A percentile compares a stretch with the other conserved stretches of the same genome.
Evolutionary conservation across 441 rosid genomes (phyloP).

Genomic region (Codiaeum variegatum): DNA sequence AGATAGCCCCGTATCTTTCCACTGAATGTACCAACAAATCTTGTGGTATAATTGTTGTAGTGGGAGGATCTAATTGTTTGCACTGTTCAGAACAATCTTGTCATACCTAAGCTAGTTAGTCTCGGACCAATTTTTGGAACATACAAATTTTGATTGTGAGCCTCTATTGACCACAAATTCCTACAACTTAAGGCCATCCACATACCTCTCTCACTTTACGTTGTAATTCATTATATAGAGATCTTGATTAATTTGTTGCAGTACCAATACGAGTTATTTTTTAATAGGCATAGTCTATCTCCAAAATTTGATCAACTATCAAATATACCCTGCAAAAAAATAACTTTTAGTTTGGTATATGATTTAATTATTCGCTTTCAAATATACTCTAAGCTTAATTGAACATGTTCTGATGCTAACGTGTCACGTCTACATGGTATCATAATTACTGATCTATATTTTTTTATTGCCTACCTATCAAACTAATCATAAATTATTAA

Average conservation of each 20-base stretch:
- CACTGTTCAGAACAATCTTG: constrained; percentile 46
- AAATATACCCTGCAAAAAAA: too few relatives aligned
- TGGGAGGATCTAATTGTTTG: constrained; percentile 67
- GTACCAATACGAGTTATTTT: too few relatives aligned
- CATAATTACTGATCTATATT: too few relatives aligned
- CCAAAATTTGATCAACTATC: too few relatives aligned
- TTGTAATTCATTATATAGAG: background rate
- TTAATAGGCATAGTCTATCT: too few relatives aligned
- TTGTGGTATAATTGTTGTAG: constrained; percentile 66
- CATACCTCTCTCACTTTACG: background rate
- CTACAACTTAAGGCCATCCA: constrained; percentile 12
- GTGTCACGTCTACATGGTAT: too few relatives aligned
- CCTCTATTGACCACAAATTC: constrained; percentile 36
- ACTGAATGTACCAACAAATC: constrained; percentile 53
- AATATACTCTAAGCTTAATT: too few relatives aligned
- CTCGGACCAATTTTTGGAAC: constrained; percentile 71
- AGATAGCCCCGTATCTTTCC: constrained; percentile 82
- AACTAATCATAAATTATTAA: too few relatives aligned
- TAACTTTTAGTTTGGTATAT: too few relatives aligned
- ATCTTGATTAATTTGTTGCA: background rate
- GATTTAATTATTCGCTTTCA: too few relatives aligned
- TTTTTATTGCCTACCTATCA: too few relatives aligned
- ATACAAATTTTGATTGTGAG: constrained; percentile 78
- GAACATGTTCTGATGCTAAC: too few relatives aligned
- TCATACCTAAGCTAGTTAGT: constrained; percentile 65